Percentiles rank a stretch among this genome's conserved stretches.
These are phyloP conservation scores for Juncus effusus DNA, from an alignment of 176 grass and related monocot species.

Conservation along the genomic window DNA sequence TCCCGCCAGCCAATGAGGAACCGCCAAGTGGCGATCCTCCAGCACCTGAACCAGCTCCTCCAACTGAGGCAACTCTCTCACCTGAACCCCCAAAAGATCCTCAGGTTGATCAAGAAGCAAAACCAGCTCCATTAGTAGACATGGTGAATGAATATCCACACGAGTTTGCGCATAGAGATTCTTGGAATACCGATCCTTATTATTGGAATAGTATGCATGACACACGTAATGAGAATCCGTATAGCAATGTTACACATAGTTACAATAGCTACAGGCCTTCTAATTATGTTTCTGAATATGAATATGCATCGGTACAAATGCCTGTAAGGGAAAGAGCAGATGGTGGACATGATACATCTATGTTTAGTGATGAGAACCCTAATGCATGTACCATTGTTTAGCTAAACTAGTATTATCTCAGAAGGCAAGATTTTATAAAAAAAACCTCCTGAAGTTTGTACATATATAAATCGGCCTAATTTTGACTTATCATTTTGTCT, in stretches of 20 bases:
- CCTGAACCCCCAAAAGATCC: constrained; percentile 23
- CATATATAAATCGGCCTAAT: no score
- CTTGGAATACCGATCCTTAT: constrained; percentile 27
- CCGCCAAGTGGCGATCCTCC: constrained; percentile 32
- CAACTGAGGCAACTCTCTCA: constrained; percentile 12
- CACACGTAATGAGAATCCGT: constrained; percentile 28
- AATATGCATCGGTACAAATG: constrained; percentile 13
- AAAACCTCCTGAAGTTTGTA: no score
- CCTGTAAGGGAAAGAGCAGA: constrained; percentile 38
- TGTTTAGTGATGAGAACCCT: constrained; percentile 71
- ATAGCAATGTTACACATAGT: constrained; percentile 38
- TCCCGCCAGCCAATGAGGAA: constrained; percentile 16
- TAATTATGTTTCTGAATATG: constrained; percentile 34
- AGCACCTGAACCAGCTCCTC: constrained; percentile 13
- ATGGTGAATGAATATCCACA: constrained; percentile 46
- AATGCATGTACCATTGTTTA: constrained; percentile 65
- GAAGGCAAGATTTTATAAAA: no score
- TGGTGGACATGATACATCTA: constrained; percentile 50
- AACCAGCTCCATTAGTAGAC: constrained; percentile 26
- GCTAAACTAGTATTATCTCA: neutral
- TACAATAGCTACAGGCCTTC: constrained; percentile 36
- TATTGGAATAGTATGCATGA: constrained; percentile 18
- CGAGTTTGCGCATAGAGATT: constrained; percentile 22
- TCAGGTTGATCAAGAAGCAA: constrained; percentile 28
- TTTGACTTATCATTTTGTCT: no score